Conservation (phyloP, 164 flowering plant species). For the Tetracentron sinense region DNA sequence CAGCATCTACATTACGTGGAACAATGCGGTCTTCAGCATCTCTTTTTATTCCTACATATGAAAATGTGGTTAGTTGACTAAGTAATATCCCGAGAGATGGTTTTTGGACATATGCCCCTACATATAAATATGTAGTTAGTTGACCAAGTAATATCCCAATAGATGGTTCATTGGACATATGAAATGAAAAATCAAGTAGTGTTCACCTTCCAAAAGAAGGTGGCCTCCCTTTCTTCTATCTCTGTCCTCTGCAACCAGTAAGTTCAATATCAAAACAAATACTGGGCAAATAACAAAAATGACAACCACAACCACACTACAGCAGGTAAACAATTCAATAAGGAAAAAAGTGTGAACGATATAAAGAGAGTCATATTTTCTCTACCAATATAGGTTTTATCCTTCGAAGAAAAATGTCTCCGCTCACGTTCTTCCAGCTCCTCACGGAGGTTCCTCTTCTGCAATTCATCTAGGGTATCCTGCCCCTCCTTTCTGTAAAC, state of each 20-base stretch:
- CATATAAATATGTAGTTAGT: slow-evolving; percentile 6
- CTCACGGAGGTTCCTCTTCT: slow-evolving; percentile 78
- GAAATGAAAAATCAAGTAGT: background rate
- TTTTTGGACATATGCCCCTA: too few relatives aligned
- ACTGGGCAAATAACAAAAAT: too few relatives aligned
- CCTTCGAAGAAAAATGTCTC: slow-evolving; percentile 86
- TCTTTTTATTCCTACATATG: slow-evolving; percentile 72
- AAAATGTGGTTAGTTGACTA: slow-evolving; percentile 5
- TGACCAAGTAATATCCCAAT: background rate
- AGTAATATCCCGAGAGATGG: too few relatives aligned
- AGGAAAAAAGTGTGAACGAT: too few relatives aligned
- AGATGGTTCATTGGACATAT: too few relatives aligned
- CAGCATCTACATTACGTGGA: slow-evolving; percentile 86
- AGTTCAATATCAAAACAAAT: too few relatives aligned
- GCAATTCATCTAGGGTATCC: slow-evolving; percentile 85
- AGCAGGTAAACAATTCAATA: too few relatives aligned
- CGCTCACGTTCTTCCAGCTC: slow-evolving; percentile 90
- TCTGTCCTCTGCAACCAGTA: slow-evolving; percentile 78
- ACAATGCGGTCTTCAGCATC: slow-evolving; percentile 76
- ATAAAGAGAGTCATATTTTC: too few relatives aligned
- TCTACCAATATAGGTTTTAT: slow-evolving; percentile 42
- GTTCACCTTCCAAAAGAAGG: slow-evolving; percentile 75
- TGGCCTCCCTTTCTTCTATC: slow-evolving; percentile 80
- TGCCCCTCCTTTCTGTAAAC: slow-evolving; percentile 82
- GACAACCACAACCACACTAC: too few relatives aligned